Evolutionary conservation across 2,329 filamentous ascomycete species (phyloP).

Genomic region (Seiridium cupressi): DNA sequence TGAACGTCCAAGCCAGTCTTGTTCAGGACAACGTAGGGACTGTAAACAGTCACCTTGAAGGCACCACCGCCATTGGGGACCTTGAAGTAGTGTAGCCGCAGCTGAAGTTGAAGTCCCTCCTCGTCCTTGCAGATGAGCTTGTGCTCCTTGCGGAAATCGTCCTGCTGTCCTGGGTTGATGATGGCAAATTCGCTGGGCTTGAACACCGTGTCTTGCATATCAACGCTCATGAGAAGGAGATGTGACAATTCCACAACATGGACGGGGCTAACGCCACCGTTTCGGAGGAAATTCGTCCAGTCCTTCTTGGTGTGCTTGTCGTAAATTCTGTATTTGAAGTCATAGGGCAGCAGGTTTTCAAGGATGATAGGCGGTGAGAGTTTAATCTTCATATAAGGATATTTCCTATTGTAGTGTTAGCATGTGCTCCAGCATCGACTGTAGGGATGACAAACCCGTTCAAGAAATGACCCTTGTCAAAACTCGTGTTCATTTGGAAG

Average conservation of each 20-base stretch:
- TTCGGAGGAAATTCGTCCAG: conserved; percentile 97
- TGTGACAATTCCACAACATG: conserved; percentile 97
- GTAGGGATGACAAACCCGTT: conserved; percentile 53
- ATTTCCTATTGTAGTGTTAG: conserved; percentile 55
- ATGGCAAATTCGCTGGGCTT: conserved; percentile 96
- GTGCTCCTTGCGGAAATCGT: conserved; percentile 85
- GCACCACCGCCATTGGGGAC: conserved; percentile 91
- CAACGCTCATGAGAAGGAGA: conserved; percentile 84
- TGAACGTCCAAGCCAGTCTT: conserved; percentile 89
- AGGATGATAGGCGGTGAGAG: conserved; percentile 90
- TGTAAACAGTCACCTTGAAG: conserved; percentile 94
- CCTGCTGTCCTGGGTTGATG: conserved; percentile 84
- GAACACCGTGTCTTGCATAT: conserved; percentile 95
- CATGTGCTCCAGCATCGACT: neutral
- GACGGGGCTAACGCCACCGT: conserved; percentile 94
- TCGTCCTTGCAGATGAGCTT: conserved; percentile 80
- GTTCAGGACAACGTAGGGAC: conserved; percentile 92
- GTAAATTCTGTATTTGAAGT: conserved; percentile 99
- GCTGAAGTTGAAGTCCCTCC: conserved; percentile 72
- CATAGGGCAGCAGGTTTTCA: conserved; percentile 91
- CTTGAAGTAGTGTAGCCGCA: conserved; percentile 87
- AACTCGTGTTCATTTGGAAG: conserved; percentile 90
- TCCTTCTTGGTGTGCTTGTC: conserved; percentile 98
- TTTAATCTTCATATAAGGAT: conserved; percentile 92
- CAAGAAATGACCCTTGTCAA: conserved; percentile 79